Base-by-base conservation (phyloP, 2,329 filamentous ascomycete genomes). In the Fusarium sp. region DNA sequence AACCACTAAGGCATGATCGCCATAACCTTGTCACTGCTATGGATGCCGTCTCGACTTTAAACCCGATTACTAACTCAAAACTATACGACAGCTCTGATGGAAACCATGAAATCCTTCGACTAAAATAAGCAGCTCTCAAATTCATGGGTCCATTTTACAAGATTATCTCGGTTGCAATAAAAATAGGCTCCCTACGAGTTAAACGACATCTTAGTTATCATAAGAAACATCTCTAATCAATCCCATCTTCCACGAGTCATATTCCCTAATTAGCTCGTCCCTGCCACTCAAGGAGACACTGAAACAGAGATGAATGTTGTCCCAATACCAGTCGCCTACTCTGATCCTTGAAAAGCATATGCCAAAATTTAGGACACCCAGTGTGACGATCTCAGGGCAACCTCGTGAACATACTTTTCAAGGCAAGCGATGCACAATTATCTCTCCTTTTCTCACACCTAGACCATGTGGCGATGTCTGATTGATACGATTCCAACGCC, bases 1-100 rank as follows among this genome's bases (percentile, higher is more conserved):
- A 51, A 51, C 47, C 16, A 51, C 47, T 30, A 30, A 51, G 36
- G 34, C 47, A 51, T 51, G 47, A 51, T 51, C 34, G 47, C 26
- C 34, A 40, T 38, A 36, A 18, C 34, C 47, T 40, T 30, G 16
- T 38, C 34, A 26, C 34, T 38, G 13, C 11, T 40, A 16, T 23
- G 23, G 23, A 23, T 51, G 6, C 47, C n/a, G 23, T 51, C 34
- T 51, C n/a, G 46, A 50, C 23, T 37, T 40, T 51, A 51, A 51
- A 40, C 12, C 34, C 47, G 34, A 51, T 51, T 38, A 51, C 23
- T 51, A 51, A 51, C 34, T 41, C 20, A 18, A 15, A 20, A 20
- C 34, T 28, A 51, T 51, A 50, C 46, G 33, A 50, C 20, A 8
- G 23, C 8, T 10, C 34, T 18, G 15, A 49, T 49, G 46, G 46